Percentiles rank a stretch among this genome's conserved stretches.
Conservation (phyloP, 106 monocot genomes). For the Dendrobium officinale region DNA sequence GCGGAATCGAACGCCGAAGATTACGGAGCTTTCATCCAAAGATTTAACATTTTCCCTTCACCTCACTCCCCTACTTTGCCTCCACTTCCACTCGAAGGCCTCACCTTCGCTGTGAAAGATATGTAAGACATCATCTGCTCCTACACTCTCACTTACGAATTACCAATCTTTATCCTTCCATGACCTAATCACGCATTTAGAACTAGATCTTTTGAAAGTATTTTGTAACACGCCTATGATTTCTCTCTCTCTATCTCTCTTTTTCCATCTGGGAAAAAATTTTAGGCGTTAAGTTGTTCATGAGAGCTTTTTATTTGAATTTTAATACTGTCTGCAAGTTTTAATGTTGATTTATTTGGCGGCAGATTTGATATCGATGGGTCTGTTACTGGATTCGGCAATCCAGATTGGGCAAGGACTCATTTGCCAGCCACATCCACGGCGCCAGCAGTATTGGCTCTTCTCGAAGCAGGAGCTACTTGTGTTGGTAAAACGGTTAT, state of each 20-base stretch:
- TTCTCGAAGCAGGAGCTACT: constrained; percentile 56
- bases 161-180: not conserved
- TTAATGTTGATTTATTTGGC: constrained; percentile 1
- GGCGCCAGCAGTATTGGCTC: constrained; percentile 55
- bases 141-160: not conserved
- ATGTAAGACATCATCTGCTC: constrained; percentile 32
- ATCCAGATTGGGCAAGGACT: constrained; percentile 83
- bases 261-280: not conserved
- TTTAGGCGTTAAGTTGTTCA: not conserved
- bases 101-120: constrained; percentile 92
- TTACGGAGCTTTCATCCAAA: constrained; percentile 68
- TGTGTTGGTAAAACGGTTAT: constrained; percentile 91
- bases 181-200: not conserved
- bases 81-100: constrained; percentile 52
- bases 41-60: constrained; percentile 33
- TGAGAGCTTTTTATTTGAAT: not conserved
- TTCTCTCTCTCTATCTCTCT: not conserved
- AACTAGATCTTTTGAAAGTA: too few species aligned
- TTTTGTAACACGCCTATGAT: not conserved
- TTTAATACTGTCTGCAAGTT: not conserved
- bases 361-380: constrained; percentile 74
- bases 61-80: not conserved
- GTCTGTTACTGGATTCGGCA: constrained; percentile 78
- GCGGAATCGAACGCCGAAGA: constrained; percentile 14
- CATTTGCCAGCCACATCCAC: constrained; percentile 60